Evolutionary conservation across 176 grass and related monocot genomes (phyloP).

Genomic region (Themeda triandra): DNA sequence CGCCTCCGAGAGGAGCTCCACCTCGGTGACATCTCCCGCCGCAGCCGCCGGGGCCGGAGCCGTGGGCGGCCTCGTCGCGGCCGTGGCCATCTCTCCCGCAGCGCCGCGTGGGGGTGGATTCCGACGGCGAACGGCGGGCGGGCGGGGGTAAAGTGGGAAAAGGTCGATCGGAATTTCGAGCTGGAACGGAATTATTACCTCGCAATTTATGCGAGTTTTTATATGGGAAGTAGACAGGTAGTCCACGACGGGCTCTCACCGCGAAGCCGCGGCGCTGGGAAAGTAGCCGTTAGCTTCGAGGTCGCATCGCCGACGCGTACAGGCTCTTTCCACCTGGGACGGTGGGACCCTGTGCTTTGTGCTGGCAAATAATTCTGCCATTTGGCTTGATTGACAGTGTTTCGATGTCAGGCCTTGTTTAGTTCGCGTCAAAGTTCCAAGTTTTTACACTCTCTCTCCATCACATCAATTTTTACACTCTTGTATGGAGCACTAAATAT

Average conservation of each 20-base stretch:
- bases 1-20: conserved; percentile 35
- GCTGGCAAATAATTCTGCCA: not conserved
- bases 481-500: no score
- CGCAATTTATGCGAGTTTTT: not conserved
- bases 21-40: conserved; percentile 27
- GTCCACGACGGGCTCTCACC: not conserved
- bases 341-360: not conserved
- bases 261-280: conserved; percentile 13
- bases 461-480: no score
- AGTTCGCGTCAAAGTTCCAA: no score
- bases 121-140: not conserved
- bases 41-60: no score
- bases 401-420: no score
- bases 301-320: not conserved
- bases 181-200: not conserved
- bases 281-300: conserved; percentile 37
- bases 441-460: no score
- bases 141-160: not conserved
- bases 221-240: not conserved
- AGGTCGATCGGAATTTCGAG: not conserved
- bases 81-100: conserved; percentile 24
- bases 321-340: not conserved
- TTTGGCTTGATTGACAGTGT: not conserved
- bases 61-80: no score
- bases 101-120: not conserved